phyloP scores from a whole-genome alignment of 164 flowering plant species.

The Liriodendron chinense region DNA sequence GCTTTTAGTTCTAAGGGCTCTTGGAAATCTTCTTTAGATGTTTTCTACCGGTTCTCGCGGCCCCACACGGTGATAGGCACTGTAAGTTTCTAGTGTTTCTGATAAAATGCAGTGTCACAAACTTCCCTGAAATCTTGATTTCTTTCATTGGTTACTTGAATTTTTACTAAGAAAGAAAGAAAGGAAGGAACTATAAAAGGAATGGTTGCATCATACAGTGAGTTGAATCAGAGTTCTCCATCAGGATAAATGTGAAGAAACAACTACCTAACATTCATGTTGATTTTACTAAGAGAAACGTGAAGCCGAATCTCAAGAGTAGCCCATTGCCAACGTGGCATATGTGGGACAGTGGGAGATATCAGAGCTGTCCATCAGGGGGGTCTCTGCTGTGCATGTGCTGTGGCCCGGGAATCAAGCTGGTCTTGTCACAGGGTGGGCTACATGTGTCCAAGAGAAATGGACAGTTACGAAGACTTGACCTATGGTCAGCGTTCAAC shows the following conservation, averaged over 20 bases:
- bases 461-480: not conserved
- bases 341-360: not conserved
- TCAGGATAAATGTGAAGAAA: too few relatives aligned
- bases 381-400: not conserved
- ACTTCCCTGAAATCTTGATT: not conserved
- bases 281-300: not conserved
- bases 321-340: not conserved
- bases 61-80: slow-evolving; percentile 96
- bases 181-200: too few relatives aligned
- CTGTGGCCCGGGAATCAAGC: not conserved
- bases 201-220: too few relatives aligned
- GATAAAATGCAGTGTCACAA: not conserved
- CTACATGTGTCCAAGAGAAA: not conserved
- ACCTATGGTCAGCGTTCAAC: too few relatives aligned
- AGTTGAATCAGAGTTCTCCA: too few relatives aligned
- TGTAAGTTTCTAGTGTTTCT: slow-evolving; percentile 41
- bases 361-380: not conserved
- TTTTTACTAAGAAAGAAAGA: not conserved
- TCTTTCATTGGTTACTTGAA: not conserved
- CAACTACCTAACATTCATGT: not conserved
- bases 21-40: slow-evolving; percentile 40
- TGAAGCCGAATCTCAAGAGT: not conserved
- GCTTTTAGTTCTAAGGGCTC: slow-evolving; percentile 31
- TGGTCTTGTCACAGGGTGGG: not conserved
- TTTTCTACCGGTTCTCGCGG: slow-evolving; percentile 82